These are phyloP conservation scores for Agrocybe praecox DNA, from an alignment of 768 basidiomycete species.

Conservation along the genomic window DNA sequence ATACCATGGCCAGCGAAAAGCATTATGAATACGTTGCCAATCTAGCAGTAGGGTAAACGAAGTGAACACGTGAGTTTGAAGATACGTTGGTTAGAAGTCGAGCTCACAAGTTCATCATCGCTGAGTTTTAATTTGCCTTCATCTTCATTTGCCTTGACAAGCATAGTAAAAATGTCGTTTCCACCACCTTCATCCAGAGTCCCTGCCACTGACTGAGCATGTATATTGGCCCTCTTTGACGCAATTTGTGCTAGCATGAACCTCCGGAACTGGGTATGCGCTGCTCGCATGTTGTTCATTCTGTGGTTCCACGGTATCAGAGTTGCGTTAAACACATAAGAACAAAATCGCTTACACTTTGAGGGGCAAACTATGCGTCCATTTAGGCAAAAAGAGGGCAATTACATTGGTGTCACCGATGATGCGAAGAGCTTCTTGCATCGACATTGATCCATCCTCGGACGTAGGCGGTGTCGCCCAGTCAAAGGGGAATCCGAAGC, in stretches of 20 bases:
- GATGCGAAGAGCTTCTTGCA: constrained; percentile 27
- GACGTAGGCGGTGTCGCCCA: constrained; percentile 41
- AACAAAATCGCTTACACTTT: constrained; percentile 25
- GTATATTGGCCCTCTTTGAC: constrained; percentile 29
- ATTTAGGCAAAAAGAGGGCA: constrained; percentile 33
- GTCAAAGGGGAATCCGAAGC: constrained; percentile 45
- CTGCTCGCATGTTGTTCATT: constrained; percentile 22
- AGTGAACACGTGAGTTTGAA: too few species aligned
- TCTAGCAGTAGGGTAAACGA: too few species aligned
- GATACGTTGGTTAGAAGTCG: too few species aligned
- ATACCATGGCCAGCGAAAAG: constrained; percentile 63
- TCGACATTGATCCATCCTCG: constrained; percentile 37
- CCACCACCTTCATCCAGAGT: neutral
- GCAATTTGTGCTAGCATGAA: constrained; percentile 43
- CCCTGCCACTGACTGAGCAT: neutral
- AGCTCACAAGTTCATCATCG: constrained; percentile 41
- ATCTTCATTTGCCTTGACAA: constrained; percentile 49
- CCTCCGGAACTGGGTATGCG: constrained; percentile 28
- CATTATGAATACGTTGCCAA: constrained; percentile 54
- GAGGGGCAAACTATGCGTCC: constrained; percentile 38
- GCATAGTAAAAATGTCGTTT: constrained; percentile 41
- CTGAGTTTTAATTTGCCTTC: constrained; percentile 38
- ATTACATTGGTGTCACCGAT: constrained; percentile 31
- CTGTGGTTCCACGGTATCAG: neutral
- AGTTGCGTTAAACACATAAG: neutral